Evolutionary conservation across 176 grass and related monocot genomes (phyloP).

Genomic region (Neostapfia colusana): DNA sequence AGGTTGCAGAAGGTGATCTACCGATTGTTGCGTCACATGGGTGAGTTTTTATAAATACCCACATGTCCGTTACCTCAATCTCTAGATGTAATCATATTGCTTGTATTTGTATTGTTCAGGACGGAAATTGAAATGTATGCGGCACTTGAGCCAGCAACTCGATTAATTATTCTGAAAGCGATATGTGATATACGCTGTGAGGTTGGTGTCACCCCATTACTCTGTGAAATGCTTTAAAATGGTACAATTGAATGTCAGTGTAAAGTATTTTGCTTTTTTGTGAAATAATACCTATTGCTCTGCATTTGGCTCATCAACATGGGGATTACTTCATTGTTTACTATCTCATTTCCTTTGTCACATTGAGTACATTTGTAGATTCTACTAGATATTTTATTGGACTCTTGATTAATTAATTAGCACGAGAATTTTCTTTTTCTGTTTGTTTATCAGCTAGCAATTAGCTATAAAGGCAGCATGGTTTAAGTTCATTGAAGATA

Average conservation of each 20-base stretch:
- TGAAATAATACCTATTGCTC: not conserved
- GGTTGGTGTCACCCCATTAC: slow-evolving; percentile 33
- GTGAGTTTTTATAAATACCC: slow-evolving; percentile 47
- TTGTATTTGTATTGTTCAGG: slow-evolving; percentile 41
- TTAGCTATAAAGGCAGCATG: not conserved
- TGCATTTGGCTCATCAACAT: not conserved
- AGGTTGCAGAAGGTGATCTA: slow-evolving; percentile 88
- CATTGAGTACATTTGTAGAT: not conserved
- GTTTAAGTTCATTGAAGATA: slow-evolving; percentile 19
- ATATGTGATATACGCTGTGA: slow-evolving; percentile 92
- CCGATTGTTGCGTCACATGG: slow-evolving; percentile 85
- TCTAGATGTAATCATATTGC: slow-evolving; percentile 19
- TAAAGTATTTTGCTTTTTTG: not conserved
- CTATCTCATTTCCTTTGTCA: not conserved
- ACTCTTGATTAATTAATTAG: not conserved
- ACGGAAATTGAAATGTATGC: slow-evolving; percentile 74
- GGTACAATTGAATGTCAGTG: not conserved
- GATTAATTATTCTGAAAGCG: slow-evolving; percentile 81
- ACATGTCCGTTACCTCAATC: slow-evolving; percentile 24
- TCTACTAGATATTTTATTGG: slow-evolving; percentile 14
- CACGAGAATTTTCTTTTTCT: not conserved
- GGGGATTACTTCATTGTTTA: not conserved
- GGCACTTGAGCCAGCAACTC: slow-evolving; percentile 71
- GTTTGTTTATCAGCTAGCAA: not conserved
- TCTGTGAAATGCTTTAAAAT: slow-evolving; percentile 7